Conservation (phyloP, 192 early-diverging fungal genomes). For the Obelidium mucronatum region DNA sequence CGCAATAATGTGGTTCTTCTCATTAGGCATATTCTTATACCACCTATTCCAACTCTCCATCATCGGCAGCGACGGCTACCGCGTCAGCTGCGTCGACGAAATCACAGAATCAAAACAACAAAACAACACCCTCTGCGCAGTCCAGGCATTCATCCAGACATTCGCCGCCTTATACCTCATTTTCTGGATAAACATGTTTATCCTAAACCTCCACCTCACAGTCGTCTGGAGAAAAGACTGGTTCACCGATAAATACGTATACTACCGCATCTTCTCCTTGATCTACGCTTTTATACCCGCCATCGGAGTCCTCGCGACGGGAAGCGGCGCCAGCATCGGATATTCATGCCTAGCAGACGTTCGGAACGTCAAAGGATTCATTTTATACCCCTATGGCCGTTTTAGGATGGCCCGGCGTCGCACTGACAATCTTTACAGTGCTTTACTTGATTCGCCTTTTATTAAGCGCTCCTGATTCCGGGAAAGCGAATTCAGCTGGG, state of each 20-base stretch:
- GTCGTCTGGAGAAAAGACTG: slow-evolving; percentile 21
- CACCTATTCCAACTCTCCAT: neutral
- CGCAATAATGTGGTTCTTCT: neutral
- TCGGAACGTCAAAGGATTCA: neutral
- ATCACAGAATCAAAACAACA: neutral
- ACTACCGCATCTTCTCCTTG: neutral
- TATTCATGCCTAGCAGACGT: neutral
- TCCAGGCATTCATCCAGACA: neutral
- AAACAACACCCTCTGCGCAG: neutral
- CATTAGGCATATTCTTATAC: neutral
- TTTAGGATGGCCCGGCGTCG: slow-evolving; percentile 11
- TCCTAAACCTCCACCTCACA: slow-evolving; percentile 12
- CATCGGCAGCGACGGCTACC: neutral
- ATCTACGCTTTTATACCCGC: neutral
- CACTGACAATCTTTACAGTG: neutral
- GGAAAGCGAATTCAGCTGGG: neutral
- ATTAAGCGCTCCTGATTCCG: neutral
- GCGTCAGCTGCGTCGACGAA: neutral
- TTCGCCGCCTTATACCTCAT: neutral
- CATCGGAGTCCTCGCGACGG: neutral
- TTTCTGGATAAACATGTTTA: slow-evolving; percentile 16
- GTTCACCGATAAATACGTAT: neutral
- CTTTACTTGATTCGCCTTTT: neutral
- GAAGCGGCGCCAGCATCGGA: neutral
- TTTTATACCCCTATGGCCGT: slow-evolving; percentile 2